These are phyloP conservation scores for Tolypocladium capitatum DNA, from an alignment of 2,329 filamentous ascomycete species.

Conservation along the genomic window DNA sequence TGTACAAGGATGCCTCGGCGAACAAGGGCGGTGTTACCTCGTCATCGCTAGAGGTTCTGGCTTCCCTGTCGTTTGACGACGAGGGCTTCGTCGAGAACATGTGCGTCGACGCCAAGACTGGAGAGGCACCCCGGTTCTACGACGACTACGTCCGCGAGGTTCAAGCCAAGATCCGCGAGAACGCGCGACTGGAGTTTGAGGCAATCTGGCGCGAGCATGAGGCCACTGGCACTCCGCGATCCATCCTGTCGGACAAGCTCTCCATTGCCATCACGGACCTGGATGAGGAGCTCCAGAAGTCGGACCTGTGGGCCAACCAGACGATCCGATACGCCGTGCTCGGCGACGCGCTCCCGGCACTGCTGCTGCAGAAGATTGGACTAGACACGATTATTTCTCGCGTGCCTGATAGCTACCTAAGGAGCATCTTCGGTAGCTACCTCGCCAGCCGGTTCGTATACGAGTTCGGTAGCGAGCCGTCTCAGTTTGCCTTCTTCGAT, in stretches of 20 bases:
- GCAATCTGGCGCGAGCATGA: constrained; percentile 95
- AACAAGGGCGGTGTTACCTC: constrained; percentile 99
- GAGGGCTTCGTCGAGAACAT: constrained; percentile 80
- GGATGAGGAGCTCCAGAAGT: constrained; percentile 90
- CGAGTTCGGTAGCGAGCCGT: constrained; percentile 80
- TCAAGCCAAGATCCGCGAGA: constrained; percentile 79
- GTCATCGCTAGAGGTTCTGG: constrained; percentile 89
- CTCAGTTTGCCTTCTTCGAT: constrained; percentile 96
- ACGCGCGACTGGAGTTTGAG: constrained; percentile 89
- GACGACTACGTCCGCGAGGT: constrained; percentile 83
- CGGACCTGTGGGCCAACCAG: constrained; percentile 78
- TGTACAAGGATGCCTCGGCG: constrained; percentile 95
- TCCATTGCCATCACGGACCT: constrained; percentile 90
- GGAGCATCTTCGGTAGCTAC: constrained; percentile 92
- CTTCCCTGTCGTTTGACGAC: constrained; percentile 89
- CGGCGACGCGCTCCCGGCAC: constrained; percentile 69
- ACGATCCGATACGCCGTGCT: constrained; percentile 67
- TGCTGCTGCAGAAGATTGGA: constrained; percentile 80
- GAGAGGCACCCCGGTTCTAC: constrained; percentile 80
- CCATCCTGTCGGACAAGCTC: constrained; percentile 81
- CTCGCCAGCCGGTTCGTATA: constrained; percentile 94
- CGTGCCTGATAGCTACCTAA: constrained; percentile 83
- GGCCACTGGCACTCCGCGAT: constrained; percentile 63
- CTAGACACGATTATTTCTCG: constrained; percentile 75
- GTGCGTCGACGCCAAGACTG: constrained; percentile 60